phyloP scores from a whole-genome alignment of 805 yeast genomes.

The Kodamaea lidongshanica region DNA sequence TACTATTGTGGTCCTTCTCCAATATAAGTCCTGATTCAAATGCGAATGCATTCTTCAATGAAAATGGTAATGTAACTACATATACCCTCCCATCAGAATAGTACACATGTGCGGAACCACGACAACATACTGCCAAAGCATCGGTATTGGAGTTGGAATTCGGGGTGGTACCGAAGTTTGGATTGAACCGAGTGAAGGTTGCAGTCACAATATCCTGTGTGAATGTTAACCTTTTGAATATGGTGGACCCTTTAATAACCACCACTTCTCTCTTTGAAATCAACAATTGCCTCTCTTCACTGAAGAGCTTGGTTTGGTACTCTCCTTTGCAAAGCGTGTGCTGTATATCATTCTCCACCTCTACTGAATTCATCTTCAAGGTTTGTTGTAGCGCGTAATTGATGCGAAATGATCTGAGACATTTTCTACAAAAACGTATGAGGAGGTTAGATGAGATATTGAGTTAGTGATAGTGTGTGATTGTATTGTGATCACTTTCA shows the following conservation, averaged over 20 bases:
- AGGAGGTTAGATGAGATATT: too few species aligned
- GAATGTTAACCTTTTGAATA: slow-evolving; percentile 45
- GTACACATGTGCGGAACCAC: slow-evolving; percentile 58
- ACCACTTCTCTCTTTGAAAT: slow-evolving; percentile 39
- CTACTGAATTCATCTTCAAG: too few species aligned
- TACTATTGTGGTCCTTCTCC: slow-evolving; percentile 36
- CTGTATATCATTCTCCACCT: too few species aligned
- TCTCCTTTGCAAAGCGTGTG: slow-evolving; percentile 6
- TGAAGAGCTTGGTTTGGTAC: slow-evolving; percentile 14
- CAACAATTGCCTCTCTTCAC: slow-evolving; percentile 29
- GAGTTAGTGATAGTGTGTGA: too few species aligned
- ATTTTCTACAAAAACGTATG: too few species aligned
- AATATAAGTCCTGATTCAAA: slow-evolving; percentile 64
- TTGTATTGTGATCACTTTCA: too few species aligned
- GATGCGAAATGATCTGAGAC: too few species aligned
- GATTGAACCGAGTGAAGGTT: slow-evolving; percentile 50
- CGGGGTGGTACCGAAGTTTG: neutral
- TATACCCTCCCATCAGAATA: slow-evolving; percentile 53
- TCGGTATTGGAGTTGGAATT: slow-evolving; percentile 8
- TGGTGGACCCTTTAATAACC: slow-evolving; percentile 41
- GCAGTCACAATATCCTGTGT: slow-evolving; percentile 53
- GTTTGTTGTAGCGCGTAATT: too few species aligned
- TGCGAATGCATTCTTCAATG: slow-evolving; percentile 52
- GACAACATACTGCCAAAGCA: slow-evolving; percentile 56
- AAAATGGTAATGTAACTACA: slow-evolving; percentile 64